phyloP scores from a whole-genome alignment of 23 red algal species.

The Gracilaria gracilis region DNA sequence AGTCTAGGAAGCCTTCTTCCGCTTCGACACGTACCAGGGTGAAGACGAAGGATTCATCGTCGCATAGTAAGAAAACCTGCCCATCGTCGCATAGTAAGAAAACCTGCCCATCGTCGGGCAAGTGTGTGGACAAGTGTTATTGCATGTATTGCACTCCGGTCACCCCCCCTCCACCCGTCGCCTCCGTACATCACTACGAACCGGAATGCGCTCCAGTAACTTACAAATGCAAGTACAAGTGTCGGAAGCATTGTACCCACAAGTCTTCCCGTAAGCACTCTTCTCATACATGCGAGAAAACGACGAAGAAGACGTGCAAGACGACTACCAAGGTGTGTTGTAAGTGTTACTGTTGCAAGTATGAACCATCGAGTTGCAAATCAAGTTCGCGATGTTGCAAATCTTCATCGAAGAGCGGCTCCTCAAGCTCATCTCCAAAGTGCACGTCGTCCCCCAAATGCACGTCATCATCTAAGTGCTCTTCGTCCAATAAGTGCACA shows the following conservation, averaged over 20 bases:
- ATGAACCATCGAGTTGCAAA: slow-evolving; percentile 28
- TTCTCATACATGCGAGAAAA: slow-evolving; percentile 22
- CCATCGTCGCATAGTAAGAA: slow-evolving; percentile 42
- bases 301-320: slow-evolving; percentile 44
- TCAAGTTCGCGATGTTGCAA: slow-evolving; percentile 39
- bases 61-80: slow-evolving; percentile 41
- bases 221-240: slow-evolving; percentile 39
- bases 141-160: slow-evolving; percentile 52
- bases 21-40: not conserved
- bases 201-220: not conserved
- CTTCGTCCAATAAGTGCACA: not conserved
- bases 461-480: not conserved
- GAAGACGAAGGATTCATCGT: slow-evolving; percentile 1
- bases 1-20: not conserved
- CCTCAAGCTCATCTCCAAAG: not conserved
- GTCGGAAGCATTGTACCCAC: slow-evolving; percentile 29
- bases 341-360: slow-evolving; percentile 37
- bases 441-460: not conserved
- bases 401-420: slow-evolving; percentile 11
- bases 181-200: slow-evolving; percentile 55
- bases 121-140: slow-evolving; percentile 38
- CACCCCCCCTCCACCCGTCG: slow-evolving; percentile 49
- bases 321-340: slow-evolving; percentile 23
- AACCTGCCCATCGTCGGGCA: slow-evolving; percentile 48
- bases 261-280: slow-evolving; percentile 23